Evolutionary conservation across 2,329 filamentous ascomycete species (phyloP), one percentile per base, ranked within the genome.

Genomic region (Celoporthe dispersa): DNA sequence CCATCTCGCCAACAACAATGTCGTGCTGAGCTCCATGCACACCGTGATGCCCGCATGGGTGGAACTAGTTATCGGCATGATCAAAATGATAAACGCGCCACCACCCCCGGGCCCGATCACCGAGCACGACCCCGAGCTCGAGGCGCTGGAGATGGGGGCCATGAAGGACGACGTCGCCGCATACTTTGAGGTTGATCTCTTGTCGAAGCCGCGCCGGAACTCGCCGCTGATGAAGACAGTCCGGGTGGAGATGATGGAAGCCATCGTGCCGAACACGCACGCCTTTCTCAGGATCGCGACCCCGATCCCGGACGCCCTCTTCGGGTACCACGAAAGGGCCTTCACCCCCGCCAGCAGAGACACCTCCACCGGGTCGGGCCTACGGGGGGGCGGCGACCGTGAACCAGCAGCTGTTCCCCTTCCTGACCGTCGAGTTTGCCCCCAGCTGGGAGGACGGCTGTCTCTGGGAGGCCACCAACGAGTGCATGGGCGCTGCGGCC

Each of bases 391-490:
- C n/a, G n/a, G 66, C 69, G 59, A 73, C 71, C 14, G 76, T 74
- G 51, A 74, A 22, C 53, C 61, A 41, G n/a, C 39, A 75, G 57
- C 14, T 72, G 4, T 76, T 70, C 68, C 77, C 77, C 0, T 79
- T 79, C 71, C 74, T 79, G 64, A 68, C 71, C 44, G 71, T 80
- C 64, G 76, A 79, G 70, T 76, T 78, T 71, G 77, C 76, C 51
- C 3, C 8, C 39, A 41, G 8, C 39, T 41, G 12, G 9, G 77
- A 75, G 22, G 76, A 79, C 19, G 75, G 77, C 22, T 6, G 48
- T n/a, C 4, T 53, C 22, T 53, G 76, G 77, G 78, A 77, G 3
- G 78, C 78, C 12, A 79, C 77, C 3, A 82, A 82, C 68, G 76
- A 81, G 73, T 80, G 78, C 69, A 74, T 80, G 33, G 77, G 78